Percentiles rank a stretch among this genome's conserved stretches.
Conservation (phyloP, 2,329 filamentous ascomycete genomes). For the Arthrobotrys sphaeroides region DNA sequence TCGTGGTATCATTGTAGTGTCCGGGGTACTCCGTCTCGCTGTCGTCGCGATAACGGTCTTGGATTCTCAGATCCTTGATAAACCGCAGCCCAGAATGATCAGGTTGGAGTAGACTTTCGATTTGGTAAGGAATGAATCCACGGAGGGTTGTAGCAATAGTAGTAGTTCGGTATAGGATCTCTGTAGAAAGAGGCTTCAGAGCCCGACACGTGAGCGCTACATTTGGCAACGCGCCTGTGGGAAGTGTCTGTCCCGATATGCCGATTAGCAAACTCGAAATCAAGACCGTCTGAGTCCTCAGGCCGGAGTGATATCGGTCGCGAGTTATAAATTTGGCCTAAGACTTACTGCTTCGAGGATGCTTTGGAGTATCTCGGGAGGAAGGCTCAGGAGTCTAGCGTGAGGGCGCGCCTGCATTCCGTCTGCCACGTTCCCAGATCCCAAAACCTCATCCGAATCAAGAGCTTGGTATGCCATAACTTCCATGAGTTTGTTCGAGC, state of each 20-base stretch:
- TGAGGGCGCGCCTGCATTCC: background rate
- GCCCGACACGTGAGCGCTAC: background rate
- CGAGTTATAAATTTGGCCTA: background rate
- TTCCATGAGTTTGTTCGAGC: no score
- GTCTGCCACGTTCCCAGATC: background rate
- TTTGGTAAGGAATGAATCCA: background rate
- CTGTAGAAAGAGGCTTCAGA: background rate
- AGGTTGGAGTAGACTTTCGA: background rate
- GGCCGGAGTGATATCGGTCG: no score
- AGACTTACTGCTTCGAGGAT: background rate
- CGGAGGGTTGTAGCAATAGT: background rate
- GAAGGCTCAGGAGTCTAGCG: background rate
- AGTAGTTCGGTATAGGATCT: background rate
- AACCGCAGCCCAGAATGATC: background rate
- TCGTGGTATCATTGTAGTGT: background rate
- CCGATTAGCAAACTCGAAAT: no score
- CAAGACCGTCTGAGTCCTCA: no score
- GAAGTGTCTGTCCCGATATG: background rate
- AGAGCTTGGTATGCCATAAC: no score
- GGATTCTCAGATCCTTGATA: background rate
- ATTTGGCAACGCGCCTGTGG: background rate
- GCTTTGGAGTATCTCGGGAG: background rate
- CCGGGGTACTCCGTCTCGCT: background rate
- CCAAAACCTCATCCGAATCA: background rate
- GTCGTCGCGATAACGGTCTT: no score